Conservation (phyloP, 2,329 filamentous ascomycete species). For the Blastomyces parvus region DNA sequence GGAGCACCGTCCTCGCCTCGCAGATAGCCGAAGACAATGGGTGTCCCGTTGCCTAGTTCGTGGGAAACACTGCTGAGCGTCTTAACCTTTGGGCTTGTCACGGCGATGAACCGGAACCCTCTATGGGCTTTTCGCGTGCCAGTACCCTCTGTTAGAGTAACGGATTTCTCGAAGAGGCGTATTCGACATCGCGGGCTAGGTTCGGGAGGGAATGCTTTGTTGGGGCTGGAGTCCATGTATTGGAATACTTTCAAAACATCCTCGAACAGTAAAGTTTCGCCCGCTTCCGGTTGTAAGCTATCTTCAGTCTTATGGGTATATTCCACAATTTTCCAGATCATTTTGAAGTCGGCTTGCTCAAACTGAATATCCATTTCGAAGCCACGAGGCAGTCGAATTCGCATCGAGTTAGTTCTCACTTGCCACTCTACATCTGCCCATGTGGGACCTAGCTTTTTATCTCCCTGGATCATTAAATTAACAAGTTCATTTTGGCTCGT, state of each 20-base stretch:
- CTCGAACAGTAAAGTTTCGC: slow-evolving; percentile 62
- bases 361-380: slow-evolving; percentile 65
- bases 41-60: slow-evolving; percentile 53
- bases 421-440: slow-evolving; percentile 82
- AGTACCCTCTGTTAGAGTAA: slow-evolving; percentile 60
- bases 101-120: slow-evolving; percentile 67
- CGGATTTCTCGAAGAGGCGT: slow-evolving; percentile 62
- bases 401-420: slow-evolving; percentile 54
- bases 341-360: slow-evolving; percentile 65
- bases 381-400: slow-evolving; percentile 62
- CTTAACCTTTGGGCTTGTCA: slow-evolving; percentile 68
- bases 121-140: slow-evolving; percentile 64
- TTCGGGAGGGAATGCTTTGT: slow-evolving; percentile 66
- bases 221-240: slow-evolving; percentile 66
- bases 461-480: slow-evolving; percentile 62
- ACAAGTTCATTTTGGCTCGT: slow-evolving; percentile 71
- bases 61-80: slow-evolving; percentile 69
- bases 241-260: slow-evolving; percentile 64
- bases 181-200: slow-evolving; percentile 61
- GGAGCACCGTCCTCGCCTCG: slow-evolving; percentile 61
- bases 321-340: slow-evolving; percentile 73
- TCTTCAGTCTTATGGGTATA: slow-evolving; percentile 68
- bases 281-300: slow-evolving; percentile 57
- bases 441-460: slow-evolving; percentile 57
- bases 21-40: slow-evolving; percentile 69